Percentiles rank a stretch among this genome's conserved stretches.
These are phyloP conservation scores for Rhodotorula sp. DNA, from an alignment of 1,284 basidiomycete genomes.

Conservation along the genomic window DNA sequence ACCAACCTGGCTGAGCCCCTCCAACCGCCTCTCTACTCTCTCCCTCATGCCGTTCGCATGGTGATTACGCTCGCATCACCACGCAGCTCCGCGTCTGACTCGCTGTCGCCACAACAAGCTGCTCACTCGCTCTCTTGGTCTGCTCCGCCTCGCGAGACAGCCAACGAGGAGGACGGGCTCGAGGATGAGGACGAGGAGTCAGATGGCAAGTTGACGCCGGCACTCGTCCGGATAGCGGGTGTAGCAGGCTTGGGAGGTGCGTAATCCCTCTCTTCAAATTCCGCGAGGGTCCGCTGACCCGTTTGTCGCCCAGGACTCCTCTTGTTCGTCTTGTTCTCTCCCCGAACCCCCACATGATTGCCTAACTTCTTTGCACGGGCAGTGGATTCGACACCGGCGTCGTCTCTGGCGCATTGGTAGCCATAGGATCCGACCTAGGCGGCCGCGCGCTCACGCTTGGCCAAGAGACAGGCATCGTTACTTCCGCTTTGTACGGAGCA, in stretches of 20 bases:
- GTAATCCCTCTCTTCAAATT: background rate
- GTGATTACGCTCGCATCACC: background rate
- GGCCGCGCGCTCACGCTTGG: conserved; percentile 15
- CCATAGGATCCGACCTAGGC: conserved; percentile 23
- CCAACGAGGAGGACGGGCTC: background rate
- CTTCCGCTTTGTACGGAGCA: conserved; percentile 47
- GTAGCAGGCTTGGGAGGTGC: conserved; percentile 33
- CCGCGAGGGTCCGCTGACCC: background rate
- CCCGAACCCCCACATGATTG: background rate
- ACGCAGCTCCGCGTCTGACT: background rate
- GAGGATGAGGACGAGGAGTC: background rate
- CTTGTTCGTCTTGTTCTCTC: background rate
- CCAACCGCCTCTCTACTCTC: background rate
- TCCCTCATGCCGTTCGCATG: background rate
- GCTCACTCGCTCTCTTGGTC: background rate
- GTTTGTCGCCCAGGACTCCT: background rate
- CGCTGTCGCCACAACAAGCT: background rate
- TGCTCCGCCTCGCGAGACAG: background rate
- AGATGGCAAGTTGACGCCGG: conserved; percentile 20
- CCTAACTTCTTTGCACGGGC: background rate
- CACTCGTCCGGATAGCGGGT: conserved; percentile 16
- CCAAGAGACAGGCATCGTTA: conserved; percentile 36
- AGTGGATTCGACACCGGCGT: conserved; percentile 39
- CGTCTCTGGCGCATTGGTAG: conserved; percentile 29
- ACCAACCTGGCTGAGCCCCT: background rate